These are phyloP conservation scores for Lachnellula subtilissima DNA, from an alignment of 2,329 filamentous ascomycete genomes.

Conservation along the genomic window DNA sequence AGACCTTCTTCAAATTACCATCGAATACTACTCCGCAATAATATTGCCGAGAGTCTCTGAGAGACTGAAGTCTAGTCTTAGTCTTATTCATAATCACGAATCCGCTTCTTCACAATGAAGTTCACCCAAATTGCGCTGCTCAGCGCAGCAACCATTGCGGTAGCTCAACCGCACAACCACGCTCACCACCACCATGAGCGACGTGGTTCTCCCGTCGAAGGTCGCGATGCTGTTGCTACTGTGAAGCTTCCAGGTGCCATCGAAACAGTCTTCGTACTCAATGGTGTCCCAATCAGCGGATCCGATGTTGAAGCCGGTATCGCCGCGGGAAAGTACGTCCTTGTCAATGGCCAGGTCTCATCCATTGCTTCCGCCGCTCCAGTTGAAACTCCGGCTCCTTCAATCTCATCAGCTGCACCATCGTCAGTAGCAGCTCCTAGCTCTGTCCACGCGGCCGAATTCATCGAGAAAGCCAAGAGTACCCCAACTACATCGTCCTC, in stretches of 20 bases:
- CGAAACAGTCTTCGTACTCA: slow-evolving; percentile 66
- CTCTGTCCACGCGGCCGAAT: slow-evolving; percentile 9
- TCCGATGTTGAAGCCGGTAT: slow-evolving; percentile 68
- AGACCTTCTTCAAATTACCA: slow-evolving; percentile 9
- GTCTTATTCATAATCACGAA: slow-evolving; percentile 23
- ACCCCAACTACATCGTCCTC: slow-evolving; percentile 26
- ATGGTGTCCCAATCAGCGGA: slow-evolving; percentile 55
- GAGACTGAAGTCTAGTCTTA: slow-evolving; percentile 9
- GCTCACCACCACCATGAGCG: slow-evolving; percentile 55
- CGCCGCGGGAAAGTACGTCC: slow-evolving; percentile 62
- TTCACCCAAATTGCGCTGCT: slow-evolving; percentile 26
- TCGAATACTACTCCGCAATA: slow-evolving; percentile 5
- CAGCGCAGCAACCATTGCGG: slow-evolving; percentile 41
- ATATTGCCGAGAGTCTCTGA: slow-evolving; percentile 13
- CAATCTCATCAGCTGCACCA: slow-evolving; percentile 26
- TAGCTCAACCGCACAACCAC: slow-evolving; percentile 57
- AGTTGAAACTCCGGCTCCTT: slow-evolving; percentile 31
- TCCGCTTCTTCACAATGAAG: slow-evolving; percentile 34
- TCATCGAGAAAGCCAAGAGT: slow-evolving; percentile 14
- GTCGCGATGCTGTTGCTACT: slow-evolving; percentile 35
- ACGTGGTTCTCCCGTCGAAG: slow-evolving; percentile 46
- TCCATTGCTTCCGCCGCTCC: slow-evolving; percentile 42
- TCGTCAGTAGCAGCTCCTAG: slow-evolving; percentile 29
- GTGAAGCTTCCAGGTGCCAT: slow-evolving; percentile 52
- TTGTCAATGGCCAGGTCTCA: slow-evolving; percentile 49